These are phyloP conservation scores for Podaxis sp. DNA, from an alignment of 768 basidiomycete species.

Conservation along the genomic window DNA sequence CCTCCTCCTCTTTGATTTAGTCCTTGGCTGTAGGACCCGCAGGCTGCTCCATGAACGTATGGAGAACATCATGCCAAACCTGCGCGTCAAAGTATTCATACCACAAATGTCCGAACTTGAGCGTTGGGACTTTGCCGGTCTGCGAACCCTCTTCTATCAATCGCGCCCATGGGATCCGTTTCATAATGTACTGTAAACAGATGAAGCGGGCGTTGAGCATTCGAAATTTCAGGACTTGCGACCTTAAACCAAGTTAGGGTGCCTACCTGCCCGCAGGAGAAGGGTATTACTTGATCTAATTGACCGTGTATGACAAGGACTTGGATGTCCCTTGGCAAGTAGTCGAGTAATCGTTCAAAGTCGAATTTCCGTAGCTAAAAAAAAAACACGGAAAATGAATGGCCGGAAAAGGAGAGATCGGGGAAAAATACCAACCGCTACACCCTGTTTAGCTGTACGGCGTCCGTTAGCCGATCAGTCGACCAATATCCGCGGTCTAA, in stretches of 20 bases:
- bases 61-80: constrained; percentile 37
- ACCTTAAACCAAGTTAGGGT: neutral
- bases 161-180: constrained; percentile 32
- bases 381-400: neutral
- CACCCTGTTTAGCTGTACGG: constrained; percentile 22
- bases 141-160: constrained; percentile 27
- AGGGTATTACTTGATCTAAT: constrained; percentile 33
- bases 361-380: constrained; percentile 27
- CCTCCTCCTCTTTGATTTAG: neutral
- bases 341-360: constrained; percentile 23
- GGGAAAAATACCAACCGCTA: constrained; percentile 19
- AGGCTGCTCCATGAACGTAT: constrained; percentile 23
- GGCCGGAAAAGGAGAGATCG: neutral
- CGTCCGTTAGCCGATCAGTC: neutral
- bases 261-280: neutral
- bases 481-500: neutral
- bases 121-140: constrained; percentile 30
- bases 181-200: constrained; percentile 29
- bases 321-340: constrained; percentile 26
- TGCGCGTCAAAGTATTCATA: constrained; percentile 41
- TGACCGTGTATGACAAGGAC: constrained; percentile 40
- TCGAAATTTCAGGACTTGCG: neutral
- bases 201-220: constrained; percentile 18
- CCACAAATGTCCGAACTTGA: constrained; percentile 41
- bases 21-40: neutral